Percentiles rank a stretch among this genome's conserved stretches.
Evolutionary conservation across 495 filamentous ascomycete genomes (phyloP).

Genomic region (Trichoderma gamsii): DNA sequence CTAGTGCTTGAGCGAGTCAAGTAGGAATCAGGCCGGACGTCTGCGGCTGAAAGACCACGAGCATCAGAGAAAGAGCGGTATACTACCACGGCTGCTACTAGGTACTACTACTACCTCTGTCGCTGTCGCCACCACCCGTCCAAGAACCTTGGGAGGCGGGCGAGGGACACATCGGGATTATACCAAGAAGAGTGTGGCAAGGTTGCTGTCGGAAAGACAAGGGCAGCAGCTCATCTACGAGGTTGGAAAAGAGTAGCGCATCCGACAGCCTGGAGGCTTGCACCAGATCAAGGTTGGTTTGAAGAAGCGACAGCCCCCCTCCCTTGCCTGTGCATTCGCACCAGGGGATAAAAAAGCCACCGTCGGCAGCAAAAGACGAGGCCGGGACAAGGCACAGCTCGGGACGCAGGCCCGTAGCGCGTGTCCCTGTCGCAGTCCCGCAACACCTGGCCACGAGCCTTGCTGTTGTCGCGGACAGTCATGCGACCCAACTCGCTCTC

Average conservation of each 20-base stretch:
- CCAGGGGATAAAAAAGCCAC: not conserved
- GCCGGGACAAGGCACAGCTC: not conserved
- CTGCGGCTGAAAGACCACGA: not conserved
- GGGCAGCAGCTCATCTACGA: not conserved
- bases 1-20: slow-evolving; percentile 10
- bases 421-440: not conserved
- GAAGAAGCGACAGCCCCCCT: not conserved
- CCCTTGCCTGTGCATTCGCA: not conserved
- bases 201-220: not conserved
- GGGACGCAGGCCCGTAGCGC: not conserved
- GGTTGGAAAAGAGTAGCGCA: not conserved
- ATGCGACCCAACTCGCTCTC: not conserved
- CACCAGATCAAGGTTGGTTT: not conserved
- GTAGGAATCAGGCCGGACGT: not conserved
- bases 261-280: not conserved
- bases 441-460: slow-evolving; percentile 3
- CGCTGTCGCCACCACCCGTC: not conserved
- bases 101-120: not conserved
- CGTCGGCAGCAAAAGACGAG: slow-evolving; percentile 1
- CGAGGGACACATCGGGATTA: not conserved
- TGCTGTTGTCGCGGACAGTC: slow-evolving; percentile 1
- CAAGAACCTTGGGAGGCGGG: not conserved
- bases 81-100: not conserved
- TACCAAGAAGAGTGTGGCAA: not conserved
- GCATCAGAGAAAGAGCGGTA: not conserved